Conservation (phyloP, 768 basidiomycete species). For the Omphalotus guepiniiformis region DNA sequence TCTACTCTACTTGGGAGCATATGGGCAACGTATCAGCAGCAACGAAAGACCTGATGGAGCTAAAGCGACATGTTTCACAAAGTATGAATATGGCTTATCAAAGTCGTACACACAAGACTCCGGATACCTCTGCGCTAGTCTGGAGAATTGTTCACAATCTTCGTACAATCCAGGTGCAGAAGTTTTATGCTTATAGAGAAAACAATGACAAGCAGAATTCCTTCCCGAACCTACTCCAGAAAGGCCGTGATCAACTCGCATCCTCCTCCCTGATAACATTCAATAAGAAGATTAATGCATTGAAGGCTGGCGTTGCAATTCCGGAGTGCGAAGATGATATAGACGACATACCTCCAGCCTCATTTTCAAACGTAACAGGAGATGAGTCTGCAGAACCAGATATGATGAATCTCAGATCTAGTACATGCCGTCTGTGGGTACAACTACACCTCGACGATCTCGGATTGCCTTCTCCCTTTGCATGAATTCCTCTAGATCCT, state of each 20-base stretch:
- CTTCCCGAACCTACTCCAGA: not conserved
- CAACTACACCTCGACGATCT: slow-evolving; percentile 10
- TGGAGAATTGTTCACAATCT: not conserved
- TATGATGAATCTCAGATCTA: not conserved
- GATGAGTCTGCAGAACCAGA: not conserved
- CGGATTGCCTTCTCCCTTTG: not conserved
- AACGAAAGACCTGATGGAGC: not conserved
- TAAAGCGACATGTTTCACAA: not conserved
- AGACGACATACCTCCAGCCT: not conserved
- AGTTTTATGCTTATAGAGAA: not conserved
- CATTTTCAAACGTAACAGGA: not conserved
- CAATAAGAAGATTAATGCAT: not conserved
- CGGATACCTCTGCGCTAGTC: not conserved
- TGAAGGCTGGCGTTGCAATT: not conserved
- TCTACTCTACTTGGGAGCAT: not conserved
- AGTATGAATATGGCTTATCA: not conserved
- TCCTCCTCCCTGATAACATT: not conserved
- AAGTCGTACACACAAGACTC: not conserved
- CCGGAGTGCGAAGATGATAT: not conserved
- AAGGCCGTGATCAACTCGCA: not conserved
- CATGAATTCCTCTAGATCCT: not conserved
- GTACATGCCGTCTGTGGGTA: not conserved
- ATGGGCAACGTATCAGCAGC: not conserved
- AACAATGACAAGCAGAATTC: not conserved
- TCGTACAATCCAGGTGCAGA: not conserved